Evolutionary conservation across 306 rosid genomes (phyloP).

Genomic region (Medicago ruthenica): DNA sequence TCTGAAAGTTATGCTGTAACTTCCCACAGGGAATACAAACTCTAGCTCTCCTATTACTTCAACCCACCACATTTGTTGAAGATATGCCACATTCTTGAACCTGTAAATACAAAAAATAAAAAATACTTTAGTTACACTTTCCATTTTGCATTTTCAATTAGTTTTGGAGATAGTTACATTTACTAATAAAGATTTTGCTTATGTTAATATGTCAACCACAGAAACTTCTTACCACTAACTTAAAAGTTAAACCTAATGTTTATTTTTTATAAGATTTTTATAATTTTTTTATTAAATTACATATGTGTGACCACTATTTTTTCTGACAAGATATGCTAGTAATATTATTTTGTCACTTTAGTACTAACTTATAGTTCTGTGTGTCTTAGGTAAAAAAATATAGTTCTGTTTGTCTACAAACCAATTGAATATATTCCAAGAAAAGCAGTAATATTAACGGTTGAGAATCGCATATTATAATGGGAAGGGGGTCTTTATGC

Average conservation of each 20-base stretch:
- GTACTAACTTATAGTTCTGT: too few relatives aligned
- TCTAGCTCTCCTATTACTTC: constrained; percentile 82
- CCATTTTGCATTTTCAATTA: neutral
- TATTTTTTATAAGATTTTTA: neutral
- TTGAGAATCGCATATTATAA: constrained; percentile 23
- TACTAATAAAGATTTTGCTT: neutral
- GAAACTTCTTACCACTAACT: neutral
- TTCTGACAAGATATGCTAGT: neutral
- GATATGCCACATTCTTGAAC: constrained; percentile 75
- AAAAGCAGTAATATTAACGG: neutral
- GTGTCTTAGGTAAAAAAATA: too few relatives aligned
- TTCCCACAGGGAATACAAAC: constrained; percentile 77
- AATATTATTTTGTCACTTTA: neutral
- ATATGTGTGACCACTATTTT: neutral
- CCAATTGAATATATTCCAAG: constrained; percentile 35
- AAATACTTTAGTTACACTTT: neutral
- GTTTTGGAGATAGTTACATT: neutral
- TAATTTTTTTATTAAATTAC: neutral
- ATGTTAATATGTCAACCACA: neutral
- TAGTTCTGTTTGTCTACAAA: constrained; percentile 1
- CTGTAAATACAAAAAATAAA: constrained; percentile 44
- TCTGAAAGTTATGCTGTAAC: constrained; percentile 66
- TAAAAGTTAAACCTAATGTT: too few relatives aligned
- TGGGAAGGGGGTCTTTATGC: constrained; percentile 29
- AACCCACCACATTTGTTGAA: constrained; percentile 96